Evolutionary conservation across 345 rosid species (phyloP), one percentile per base, ranked within the genome.

Genomic region (Salix purpurea): DNA sequence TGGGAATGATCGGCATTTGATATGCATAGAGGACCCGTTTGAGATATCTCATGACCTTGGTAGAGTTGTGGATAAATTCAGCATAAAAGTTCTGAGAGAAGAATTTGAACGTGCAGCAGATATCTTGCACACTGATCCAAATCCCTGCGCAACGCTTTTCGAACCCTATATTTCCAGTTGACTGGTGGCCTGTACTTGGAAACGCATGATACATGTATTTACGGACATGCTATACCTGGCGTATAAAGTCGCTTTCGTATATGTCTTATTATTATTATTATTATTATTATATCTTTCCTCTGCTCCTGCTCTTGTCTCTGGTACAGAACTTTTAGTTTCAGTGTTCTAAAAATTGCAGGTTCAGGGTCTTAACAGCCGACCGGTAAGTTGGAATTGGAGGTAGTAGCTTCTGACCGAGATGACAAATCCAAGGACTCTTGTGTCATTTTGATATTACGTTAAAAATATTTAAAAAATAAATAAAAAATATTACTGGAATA

Each of bases 1-100:
- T 6, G 98, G 98, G 77, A 96, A 96, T 50, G 99, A 96, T 77
- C 89, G 98, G 8, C 99, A 96, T 83, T 84, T 96, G 91, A 96
- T 96, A 87, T 93, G 99, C 93, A 96, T 96, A 78, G 99, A 96
- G 86, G 99, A 96, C 81, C 99, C 99, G 0, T 96, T 96, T 42
- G 93, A 88, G 87, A 82, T 76, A 67, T 79, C 87, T 70, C 99
- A 96, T 65, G 97, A 96, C 75, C 91, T 96, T 61, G 99, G 99
- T 3, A 88, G 98, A 71, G 99, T 93, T 19, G 99, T 96, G 76
- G 99, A 93, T 77, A 93, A 90, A 86, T 86, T 79, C 84, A 93
- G 97, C 87, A 91, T 96, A 67, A 81, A 86, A 82, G 98, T 93
- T 76, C 76, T 96, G 79, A 86, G 98, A 75, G 99, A 93, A 85